Evolutionary conservation across 2,329 filamentous ascomycete species (phyloP), one percentile per base, ranked within the genome.

Genomic region (Paracamarosporium sp.): DNA sequence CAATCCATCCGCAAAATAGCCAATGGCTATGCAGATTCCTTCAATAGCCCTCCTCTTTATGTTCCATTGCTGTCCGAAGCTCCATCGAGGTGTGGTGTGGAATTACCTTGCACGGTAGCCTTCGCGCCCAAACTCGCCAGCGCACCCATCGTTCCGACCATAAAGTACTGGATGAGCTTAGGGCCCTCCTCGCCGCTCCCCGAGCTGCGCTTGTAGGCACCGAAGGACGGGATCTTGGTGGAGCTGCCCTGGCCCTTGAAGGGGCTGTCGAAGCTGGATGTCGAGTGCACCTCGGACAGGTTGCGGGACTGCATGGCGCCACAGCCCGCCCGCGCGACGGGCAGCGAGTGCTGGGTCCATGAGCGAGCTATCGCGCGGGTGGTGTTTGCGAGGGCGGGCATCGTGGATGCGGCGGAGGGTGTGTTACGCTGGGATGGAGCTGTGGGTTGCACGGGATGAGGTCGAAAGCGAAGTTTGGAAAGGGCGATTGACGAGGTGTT

Each of bases 111-210:
- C 69, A 99, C 92, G 66, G 95, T 98, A 72, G 91, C 92, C 90
- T 99, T 99, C 78, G 94, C 95, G 76, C 94, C 94, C 68, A 95
- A 90, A 57, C 94, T 94, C 65, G 90, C 88, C 78, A 98, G 85
- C 74, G 95, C 90, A 77, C 95, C 95, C 86, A 99, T 90, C 55
- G 92, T 89, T 73, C 95, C 95, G 67, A 97, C 95, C 92, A 98
- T 97, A 83, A 99, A 98, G 87, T 99, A 99, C 74, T 89, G 88
- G 80, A 97, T 95, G 69, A 96, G 83, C 84, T 93, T 90, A 82
- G 96, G 97, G 74, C 84, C 84, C 68, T 82, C 85, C 78, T 89
- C 84, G 69, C 82, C 81, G 66, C 83, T 81, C 64, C 24, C 17
- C 12, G 81, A 82, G 77, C 87, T 88, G 80, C 86, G 89, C 81